Conservation (phyloP, 2,329 filamentous ascomycete species). For the Verticillium klebahnii region DNA sequence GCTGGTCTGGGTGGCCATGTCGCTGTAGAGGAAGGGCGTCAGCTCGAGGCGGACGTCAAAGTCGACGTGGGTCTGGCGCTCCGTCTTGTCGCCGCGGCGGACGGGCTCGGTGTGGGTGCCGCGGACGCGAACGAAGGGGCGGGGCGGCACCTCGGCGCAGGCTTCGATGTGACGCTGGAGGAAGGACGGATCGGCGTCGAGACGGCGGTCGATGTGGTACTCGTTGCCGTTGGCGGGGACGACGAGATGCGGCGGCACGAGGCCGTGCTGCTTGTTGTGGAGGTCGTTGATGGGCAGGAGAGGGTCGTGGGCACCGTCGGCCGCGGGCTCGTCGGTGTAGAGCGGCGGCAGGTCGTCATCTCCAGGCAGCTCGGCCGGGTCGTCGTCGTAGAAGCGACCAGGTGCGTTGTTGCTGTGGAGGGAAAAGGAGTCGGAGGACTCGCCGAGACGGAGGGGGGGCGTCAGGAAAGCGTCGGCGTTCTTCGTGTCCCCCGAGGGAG, state of each 20-base stretch:
- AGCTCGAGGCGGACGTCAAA: conserved; percentile 57
- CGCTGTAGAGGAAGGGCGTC: conserved; percentile 50
- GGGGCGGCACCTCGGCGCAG: conserved; percentile 44
- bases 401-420: conserved; percentile 18
- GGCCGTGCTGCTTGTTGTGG: background rate
- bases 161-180: conserved; percentile 39
- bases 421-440: conserved; percentile 21
- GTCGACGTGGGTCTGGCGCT: conserved; percentile 45
- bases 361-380: conserved; percentile 25
- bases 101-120: conserved; percentile 47
- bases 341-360: conserved; percentile 43
- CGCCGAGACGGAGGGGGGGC: conserved; percentile 14
- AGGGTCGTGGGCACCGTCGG: conserved; percentile 14
- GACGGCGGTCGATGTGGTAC: conserved; percentile 38
- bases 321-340: conserved; percentile 33
- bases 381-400: conserved; percentile 27
- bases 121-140: conserved; percentile 45
- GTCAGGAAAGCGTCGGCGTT: conserved; percentile 1
- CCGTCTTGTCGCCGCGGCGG: conserved; percentile 40
- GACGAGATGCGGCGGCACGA: conserved; percentile 21
- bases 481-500: conserved; percentile 3
- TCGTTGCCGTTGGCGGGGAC: conserved; percentile 28
- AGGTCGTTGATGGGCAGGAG: conserved; percentile 14
- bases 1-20: conserved; percentile 31
- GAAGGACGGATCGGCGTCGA: conserved; percentile 38